phyloP scores from a whole-genome alignment of 2,329 filamentous ascomycete genomes.

The Colletotrichum karsti region DNA sequence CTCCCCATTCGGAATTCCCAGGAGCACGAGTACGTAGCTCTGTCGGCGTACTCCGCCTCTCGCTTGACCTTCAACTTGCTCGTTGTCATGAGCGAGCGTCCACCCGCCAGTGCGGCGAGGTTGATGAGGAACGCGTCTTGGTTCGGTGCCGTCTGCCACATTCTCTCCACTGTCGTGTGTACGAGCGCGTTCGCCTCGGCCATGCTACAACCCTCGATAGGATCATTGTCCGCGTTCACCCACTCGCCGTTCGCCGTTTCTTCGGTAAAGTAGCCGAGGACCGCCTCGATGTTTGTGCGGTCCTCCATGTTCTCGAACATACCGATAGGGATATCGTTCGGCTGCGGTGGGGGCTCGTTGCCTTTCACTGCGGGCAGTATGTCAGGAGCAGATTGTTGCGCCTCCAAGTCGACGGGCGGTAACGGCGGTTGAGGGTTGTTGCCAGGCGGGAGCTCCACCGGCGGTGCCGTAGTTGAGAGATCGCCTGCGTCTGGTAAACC shows the following conservation, averaged over 20 bases:
- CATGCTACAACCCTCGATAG: conserved; percentile 51
- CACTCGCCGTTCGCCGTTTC: conserved; percentile 60
- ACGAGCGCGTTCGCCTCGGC: conserved; percentile 65
- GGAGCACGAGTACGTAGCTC: conserved; percentile 57
- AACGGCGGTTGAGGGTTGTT: neutral
- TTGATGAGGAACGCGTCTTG: conserved; percentile 68
- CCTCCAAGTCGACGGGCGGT: neutral
- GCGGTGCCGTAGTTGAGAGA: neutral
- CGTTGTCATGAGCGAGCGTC: conserved; percentile 56
- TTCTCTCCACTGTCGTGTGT: conserved; percentile 60
- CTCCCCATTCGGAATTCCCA: conserved; percentile 66
- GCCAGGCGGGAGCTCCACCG: neutral
- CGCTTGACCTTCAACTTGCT: conserved; percentile 51
- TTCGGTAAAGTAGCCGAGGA: conserved; percentile 63
- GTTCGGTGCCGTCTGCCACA: conserved; percentile 58
- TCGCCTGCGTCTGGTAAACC: conserved; percentile 25
- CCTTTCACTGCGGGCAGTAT: neutral
- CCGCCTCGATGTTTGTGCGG: conserved; percentile 63
- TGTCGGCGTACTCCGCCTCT: conserved; percentile 49
- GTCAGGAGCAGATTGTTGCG: neutral
- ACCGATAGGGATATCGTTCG: conserved; percentile 25
- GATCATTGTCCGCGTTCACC: conserved; percentile 56
- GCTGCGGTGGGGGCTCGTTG: neutral
- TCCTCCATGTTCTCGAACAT: conserved; percentile 46
- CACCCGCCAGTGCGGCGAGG: conserved; percentile 64